Evolutionary conservation across 106 monocot species (phyloP).

Genomic region (Dioscorea alata): DNA sequence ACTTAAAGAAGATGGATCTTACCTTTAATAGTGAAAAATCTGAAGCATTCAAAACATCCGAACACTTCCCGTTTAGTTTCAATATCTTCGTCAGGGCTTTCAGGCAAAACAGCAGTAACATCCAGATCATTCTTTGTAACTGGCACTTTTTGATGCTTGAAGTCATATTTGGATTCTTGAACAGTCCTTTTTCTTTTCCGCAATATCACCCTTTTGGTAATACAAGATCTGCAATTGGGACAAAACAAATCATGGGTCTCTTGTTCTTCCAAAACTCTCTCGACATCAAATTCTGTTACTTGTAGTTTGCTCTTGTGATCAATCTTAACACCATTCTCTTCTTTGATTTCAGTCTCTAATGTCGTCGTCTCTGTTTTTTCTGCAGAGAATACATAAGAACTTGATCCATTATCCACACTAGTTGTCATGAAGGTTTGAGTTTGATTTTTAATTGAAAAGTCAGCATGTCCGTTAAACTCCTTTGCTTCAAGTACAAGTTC

Average conservation of each 20-base stretch:
- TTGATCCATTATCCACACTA: constrained; percentile 15
- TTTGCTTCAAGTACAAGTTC: constrained; percentile 2
- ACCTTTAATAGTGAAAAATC: constrained; percentile 88
- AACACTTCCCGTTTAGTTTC: constrained; percentile 42
- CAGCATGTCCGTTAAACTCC: background rate
- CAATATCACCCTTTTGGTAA: constrained; percentile 86
- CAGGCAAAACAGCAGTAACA: constrained; percentile 10
- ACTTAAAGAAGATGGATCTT: background rate
- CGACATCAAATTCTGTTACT: constrained; percentile 46
- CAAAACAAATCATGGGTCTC: constrained; percentile 92
- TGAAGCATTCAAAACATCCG: constrained; percentile 91
- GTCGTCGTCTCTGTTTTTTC: background rate
- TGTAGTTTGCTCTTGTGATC: constrained; percentile 8
- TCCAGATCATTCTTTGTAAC: constrained; percentile 15
- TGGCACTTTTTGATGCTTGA: constrained; percentile 38
- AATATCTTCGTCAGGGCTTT: constrained; percentile 13
- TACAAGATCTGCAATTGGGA: constrained; percentile 89
- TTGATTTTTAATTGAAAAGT: background rate
- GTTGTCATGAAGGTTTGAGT: background rate
- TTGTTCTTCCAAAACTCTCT: constrained; percentile 76
- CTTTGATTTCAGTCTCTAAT: constrained; percentile 8
- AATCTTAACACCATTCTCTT: background rate
- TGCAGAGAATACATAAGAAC: constrained; percentile 7
- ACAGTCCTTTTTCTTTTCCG: constrained; percentile 74
- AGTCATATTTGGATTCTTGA: constrained; percentile 22